These are phyloP conservation scores for Colletotrichum neosansevieriae DNA, from an alignment of 2,329 filamentous ascomycete species.

Conservation along the genomic window DNA sequence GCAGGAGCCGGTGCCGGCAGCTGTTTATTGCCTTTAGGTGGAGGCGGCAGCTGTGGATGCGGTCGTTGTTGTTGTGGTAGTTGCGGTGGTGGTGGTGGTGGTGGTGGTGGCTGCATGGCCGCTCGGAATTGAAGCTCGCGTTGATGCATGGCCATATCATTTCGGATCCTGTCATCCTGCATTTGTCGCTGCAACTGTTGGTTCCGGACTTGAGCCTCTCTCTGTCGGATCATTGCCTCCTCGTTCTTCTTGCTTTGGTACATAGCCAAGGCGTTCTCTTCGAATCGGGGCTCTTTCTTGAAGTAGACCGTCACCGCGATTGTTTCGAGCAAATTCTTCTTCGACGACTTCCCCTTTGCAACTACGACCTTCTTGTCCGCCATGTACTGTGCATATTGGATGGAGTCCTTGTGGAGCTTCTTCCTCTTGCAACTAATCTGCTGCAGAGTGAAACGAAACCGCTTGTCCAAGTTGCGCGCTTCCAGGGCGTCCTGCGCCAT, in stretches of 20 bases:
- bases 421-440: conserved; percentile 58
- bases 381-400: conserved; percentile 26
- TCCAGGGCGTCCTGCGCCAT: conserved; percentile 51
- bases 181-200: conserved; percentile 25
- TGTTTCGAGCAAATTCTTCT: conserved; percentile 50
- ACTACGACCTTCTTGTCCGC: conserved; percentile 25
- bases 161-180: conserved; percentile 2
- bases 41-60: conserved; percentile 1
- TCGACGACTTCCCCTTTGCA: conserved; percentile 37
- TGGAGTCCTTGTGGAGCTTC: conserved; percentile 43
- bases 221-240: conserved; percentile 23
- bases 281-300: conserved; percentile 52
- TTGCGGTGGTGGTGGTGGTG: neutral
- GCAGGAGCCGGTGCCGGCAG: neutral
- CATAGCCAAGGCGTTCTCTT: conserved; percentile 48
- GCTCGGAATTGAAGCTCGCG: conserved; percentile 13
- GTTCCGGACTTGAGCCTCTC: conserved; percentile 39
- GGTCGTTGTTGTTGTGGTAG: neutral
- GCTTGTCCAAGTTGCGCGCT: conserved; percentile 50
- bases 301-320: conserved; percentile 61
- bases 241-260: conserved; percentile 33
- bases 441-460: conserved; percentile 56
- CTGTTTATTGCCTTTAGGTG: neutral
- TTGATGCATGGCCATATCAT: conserved; percentile 5
- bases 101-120: conserved; percentile 7